Conservation (phyloP, 2,329 filamentous ascomycete genomes). For the Fusarium luffae region DNA sequence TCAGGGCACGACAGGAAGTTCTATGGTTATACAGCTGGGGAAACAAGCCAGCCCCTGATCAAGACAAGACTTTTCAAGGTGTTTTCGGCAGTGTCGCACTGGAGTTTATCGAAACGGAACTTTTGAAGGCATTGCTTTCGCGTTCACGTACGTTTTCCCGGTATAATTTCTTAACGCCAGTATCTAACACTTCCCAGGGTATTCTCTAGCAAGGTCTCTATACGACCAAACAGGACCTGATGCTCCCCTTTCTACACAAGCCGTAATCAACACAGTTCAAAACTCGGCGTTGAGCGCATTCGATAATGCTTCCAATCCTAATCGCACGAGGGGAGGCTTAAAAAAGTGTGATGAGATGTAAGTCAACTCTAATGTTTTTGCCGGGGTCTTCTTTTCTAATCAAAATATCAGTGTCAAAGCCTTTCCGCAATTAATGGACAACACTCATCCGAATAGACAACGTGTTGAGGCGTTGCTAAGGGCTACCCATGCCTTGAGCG, state of each 20-base stretch:
- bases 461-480: constrained; percentile 73
- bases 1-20: constrained; percentile 69
- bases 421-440: constrained; percentile 68
- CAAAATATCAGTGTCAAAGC: constrained; percentile 65
- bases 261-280: constrained; percentile 70
- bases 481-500: constrained; percentile 79
- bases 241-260: constrained; percentile 59
- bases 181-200: constrained; percentile 58
- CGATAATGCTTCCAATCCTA: constrained; percentile 85
- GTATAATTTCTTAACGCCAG: too few relatives aligned
- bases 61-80: constrained; percentile 64
- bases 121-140: constrained; percentile 74
- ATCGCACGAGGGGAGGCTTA: constrained; percentile 78
- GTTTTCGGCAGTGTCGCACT: constrained; percentile 70
- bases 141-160: constrained; percentile 63
- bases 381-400: constrained; percentile 32
- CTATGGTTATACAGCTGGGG: constrained; percentile 82
- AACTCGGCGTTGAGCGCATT: constrained; percentile 75
- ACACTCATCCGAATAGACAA: constrained; percentile 61
- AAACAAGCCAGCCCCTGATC: constrained; percentile 50
- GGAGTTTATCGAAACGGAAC: constrained; percentile 74
- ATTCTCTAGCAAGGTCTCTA: constrained; percentile 70
- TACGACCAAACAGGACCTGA: constrained; percentile 64
- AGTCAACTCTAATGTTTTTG: constrained; percentile 42
- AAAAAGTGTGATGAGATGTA: constrained; percentile 83